Percentiles rank a stretch among this genome's conserved stretches.
These are phyloP conservation scores for Trametes cinnabarina DNA, from an alignment of 768 basidiomycete genomes.

Conservation along the genomic window DNA sequence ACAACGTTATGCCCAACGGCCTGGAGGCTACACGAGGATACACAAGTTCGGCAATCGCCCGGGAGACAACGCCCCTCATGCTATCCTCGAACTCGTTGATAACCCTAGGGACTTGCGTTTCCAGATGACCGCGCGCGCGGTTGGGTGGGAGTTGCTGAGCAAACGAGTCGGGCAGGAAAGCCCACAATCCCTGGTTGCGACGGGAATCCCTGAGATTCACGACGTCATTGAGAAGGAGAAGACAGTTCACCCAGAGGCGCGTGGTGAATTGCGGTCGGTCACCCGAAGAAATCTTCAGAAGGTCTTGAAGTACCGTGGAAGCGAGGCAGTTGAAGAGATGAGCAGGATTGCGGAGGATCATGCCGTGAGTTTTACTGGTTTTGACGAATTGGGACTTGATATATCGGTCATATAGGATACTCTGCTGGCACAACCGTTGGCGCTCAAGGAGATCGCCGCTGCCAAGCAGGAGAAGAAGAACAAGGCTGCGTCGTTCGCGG, in stretches of 20 bases:
- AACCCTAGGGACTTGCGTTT: constrained; percentile 84
- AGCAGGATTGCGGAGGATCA: constrained; percentile 59
- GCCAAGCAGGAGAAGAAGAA: constrained; percentile 36
- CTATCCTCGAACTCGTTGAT: constrained; percentile 94
- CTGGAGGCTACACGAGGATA: constrained; percentile 94
- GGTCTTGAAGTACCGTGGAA: constrained; percentile 57
- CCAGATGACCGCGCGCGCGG: constrained; percentile 83
- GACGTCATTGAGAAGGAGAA: constrained; percentile 51
- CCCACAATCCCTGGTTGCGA: constrained; percentile 48
- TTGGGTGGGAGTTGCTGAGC: constrained; percentile 79
- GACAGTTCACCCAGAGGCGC: constrained; percentile 36
- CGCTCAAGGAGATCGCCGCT: constrained; percentile 42
- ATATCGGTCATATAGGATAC: constrained; percentile 48
- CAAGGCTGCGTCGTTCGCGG: constrained; percentile 27
- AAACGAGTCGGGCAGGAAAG: constrained; percentile 47
- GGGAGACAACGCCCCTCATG: constrained; percentile 92
- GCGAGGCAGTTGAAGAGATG: constrained; percentile 46
- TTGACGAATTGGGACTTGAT: constrained; percentile 5
- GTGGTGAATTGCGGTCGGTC: constrained; percentile 51
- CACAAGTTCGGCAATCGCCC: constrained; percentile 85
- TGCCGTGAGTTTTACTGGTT: constrained; percentile 51
- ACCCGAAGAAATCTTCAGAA: constrained; percentile 80
- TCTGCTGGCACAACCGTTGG: constrained; percentile 63
- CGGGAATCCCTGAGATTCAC: constrained; percentile 45
- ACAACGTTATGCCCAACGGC: constrained; percentile 72